Evolutionary conservation across 2,329 filamentous ascomycete genomes (phyloP).

Genomic region (Exophiala viscosa): DNA sequence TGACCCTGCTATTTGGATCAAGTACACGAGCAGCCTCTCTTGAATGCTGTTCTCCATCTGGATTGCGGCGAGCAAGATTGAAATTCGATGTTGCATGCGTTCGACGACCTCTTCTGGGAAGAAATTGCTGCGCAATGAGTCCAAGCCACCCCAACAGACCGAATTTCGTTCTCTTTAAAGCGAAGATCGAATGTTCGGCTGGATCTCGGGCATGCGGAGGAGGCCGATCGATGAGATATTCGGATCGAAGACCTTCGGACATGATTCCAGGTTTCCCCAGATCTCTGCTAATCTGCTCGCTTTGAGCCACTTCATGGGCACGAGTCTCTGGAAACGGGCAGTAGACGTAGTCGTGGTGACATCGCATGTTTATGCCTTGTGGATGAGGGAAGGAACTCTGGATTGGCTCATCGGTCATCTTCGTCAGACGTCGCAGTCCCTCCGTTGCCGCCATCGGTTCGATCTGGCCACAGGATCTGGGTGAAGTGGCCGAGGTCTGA

Average conservation of each 20-base stretch:
- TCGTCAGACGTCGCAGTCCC: background rate
- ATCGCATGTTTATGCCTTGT: slow-evolving; percentile 15
- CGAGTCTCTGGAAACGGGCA: slow-evolving; percentile 25
- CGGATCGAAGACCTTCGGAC: slow-evolving; percentile 17
- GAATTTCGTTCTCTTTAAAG: background rate
- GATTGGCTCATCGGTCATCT: background rate
- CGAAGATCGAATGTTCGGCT: slow-evolving; percentile 1
- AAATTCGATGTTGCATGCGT: background rate
- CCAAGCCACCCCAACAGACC: slow-evolving; percentile 6
- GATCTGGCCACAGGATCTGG: background rate
- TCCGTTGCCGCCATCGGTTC: background rate
- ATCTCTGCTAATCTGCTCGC: slow-evolving; percentile 22
- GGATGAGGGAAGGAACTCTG: slow-evolving; percentile 11
- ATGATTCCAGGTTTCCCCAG: slow-evolving; percentile 14
- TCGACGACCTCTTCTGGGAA: slow-evolving; percentile 1
- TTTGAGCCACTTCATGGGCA: slow-evolving; percentile 21
- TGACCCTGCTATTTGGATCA: slow-evolving; percentile 9
- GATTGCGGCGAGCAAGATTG: background rate
- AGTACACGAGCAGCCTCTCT: background rate
- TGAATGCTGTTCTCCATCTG: background rate
- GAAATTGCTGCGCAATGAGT: background rate
- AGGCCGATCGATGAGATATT: slow-evolving; percentile 24
- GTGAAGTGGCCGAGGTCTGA: background rate
- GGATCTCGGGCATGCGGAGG: slow-evolving; percentile 20
- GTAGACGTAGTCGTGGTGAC: slow-evolving; percentile 24